These are phyloP conservation scores for Ophiostoma sp. DNA, from an alignment of 2,329 filamentous ascomycete genomes.

Conservation along the genomic window DNA sequence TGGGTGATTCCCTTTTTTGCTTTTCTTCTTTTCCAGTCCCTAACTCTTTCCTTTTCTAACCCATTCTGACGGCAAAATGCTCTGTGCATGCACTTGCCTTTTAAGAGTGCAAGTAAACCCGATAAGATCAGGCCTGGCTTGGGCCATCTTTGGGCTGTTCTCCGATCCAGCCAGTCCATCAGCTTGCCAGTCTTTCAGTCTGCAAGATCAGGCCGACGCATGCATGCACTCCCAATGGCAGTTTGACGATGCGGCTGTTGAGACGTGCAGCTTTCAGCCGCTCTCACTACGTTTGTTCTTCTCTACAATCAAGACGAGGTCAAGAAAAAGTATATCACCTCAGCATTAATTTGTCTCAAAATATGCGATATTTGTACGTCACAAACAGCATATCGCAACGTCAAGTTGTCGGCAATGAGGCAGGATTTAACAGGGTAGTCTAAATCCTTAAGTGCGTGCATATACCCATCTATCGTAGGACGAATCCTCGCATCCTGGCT, in stretches of 20 bases:
- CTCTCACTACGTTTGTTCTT: not conserved
- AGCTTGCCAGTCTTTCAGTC: not conserved
- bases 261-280: not conserved
- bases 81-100: not conserved
- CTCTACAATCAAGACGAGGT: not conserved
- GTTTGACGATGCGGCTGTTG: not conserved
- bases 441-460: not conserved
- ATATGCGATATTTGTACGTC: not conserved
- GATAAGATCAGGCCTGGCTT: not conserved
- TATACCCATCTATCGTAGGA: not conserved
- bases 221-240: not conserved
- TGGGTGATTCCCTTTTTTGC: not conserved
- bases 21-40: not conserved
- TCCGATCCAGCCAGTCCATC: not conserved
- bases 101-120: not conserved
- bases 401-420: not conserved
- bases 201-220: conserved; percentile 5
- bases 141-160: not conserved
- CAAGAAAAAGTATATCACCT: not conserved
- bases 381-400: not conserved
- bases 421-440: not conserved
- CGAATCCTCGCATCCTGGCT: not conserved
- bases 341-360: not conserved
- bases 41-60: conserved; percentile 2
- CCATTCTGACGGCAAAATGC: not conserved